These are phyloP conservation scores for Novymonas esmeraldas DNA, from an alignment of 208 protist genomes.

Conservation along the genomic window DNA sequence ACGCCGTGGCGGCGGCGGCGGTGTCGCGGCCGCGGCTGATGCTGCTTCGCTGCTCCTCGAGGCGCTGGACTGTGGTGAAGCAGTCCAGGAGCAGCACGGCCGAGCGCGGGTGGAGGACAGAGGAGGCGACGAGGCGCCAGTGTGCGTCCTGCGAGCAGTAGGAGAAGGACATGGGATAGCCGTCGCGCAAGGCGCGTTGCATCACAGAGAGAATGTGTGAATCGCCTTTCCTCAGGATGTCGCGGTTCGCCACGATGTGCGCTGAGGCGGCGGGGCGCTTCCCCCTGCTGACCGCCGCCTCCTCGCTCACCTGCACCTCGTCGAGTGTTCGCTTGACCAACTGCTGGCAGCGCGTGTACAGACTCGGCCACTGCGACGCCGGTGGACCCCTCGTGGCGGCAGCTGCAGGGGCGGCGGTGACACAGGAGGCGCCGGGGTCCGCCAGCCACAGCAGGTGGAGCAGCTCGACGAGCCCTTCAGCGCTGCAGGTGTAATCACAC, in stretches of 20 bases:
- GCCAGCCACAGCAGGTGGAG: slow-evolving; percentile 34
- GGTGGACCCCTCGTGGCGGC: not conserved
- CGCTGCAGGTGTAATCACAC: slow-evolving; percentile 1
- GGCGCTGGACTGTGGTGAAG: not conserved
- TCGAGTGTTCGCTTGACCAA: slow-evolving; percentile 3
- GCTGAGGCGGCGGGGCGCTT: too few relatives aligned
- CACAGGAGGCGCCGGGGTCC: slow-evolving; percentile 14
- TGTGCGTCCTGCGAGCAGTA: not conserved
- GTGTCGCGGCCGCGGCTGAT: not conserved
- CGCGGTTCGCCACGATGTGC: too few relatives aligned
- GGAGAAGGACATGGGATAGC: not conserved
- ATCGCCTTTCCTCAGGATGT: too few relatives aligned
- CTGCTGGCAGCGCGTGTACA: not conserved
- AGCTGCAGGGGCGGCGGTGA: not conserved
- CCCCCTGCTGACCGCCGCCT: too few relatives aligned
- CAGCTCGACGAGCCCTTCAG: slow-evolving; percentile 21
- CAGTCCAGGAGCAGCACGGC: slow-evolving; percentile 2
- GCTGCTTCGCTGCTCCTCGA: slow-evolving; percentile 3
- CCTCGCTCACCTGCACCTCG: not conserved
- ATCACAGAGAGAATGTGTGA: too few relatives aligned
- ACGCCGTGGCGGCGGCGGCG: not conserved
- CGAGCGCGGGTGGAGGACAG: slow-evolving; percentile 4
- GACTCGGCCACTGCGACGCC: slow-evolving; percentile 16
- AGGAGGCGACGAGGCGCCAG: slow-evolving; percentile 1
- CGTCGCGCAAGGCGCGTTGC: not conserved